Evolutionary conservation across 768 basidiomycete species (phyloP).

Genomic region (Trametes cingulata): DNA sequence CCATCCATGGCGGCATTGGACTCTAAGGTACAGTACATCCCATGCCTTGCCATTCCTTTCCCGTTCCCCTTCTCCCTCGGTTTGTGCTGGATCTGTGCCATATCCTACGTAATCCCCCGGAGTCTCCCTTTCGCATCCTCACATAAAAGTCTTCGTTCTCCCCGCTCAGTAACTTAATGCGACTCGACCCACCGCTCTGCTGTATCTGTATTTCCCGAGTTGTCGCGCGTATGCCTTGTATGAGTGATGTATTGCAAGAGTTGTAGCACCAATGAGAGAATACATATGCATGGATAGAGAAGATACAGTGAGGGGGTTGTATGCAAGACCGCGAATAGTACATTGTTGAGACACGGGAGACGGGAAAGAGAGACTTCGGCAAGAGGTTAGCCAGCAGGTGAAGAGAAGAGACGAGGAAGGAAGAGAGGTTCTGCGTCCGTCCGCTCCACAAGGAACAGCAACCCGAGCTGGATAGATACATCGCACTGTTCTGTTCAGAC

Average conservation of each 20-base stretch:
- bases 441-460: slow-evolving; percentile 12
- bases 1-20: slow-evolving; percentile 66
- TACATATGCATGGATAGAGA: slow-evolving; percentile 14
- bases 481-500: slow-evolving; percentile 20
- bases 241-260: slow-evolving; percentile 7
- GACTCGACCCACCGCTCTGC: not conserved
- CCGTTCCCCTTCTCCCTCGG: not conserved
- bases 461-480: slow-evolving; percentile 12
- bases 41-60: not conserved
- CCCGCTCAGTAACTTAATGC: not conserved
- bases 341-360: slow-evolving; percentile 8
- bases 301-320: slow-evolving; percentile 1
- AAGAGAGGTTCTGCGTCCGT: slow-evolving; percentile 17
- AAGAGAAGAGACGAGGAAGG: not conserved
- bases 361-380: not conserved
- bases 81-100: not conserved
- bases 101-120: not conserved
- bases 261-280: slow-evolving; percentile 2
- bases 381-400: not conserved
- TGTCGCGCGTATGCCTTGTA: not conserved
- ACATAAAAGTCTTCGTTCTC: not conserved
- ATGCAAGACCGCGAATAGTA: slow-evolving; percentile 2
- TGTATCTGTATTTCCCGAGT: not conserved
- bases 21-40: slow-evolving; percentile 12
- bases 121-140: not conserved